Evolutionary conservation across 1,284 basidiomycete genomes (phyloP).

Genomic region (Entoloma clypeatum): DNA sequence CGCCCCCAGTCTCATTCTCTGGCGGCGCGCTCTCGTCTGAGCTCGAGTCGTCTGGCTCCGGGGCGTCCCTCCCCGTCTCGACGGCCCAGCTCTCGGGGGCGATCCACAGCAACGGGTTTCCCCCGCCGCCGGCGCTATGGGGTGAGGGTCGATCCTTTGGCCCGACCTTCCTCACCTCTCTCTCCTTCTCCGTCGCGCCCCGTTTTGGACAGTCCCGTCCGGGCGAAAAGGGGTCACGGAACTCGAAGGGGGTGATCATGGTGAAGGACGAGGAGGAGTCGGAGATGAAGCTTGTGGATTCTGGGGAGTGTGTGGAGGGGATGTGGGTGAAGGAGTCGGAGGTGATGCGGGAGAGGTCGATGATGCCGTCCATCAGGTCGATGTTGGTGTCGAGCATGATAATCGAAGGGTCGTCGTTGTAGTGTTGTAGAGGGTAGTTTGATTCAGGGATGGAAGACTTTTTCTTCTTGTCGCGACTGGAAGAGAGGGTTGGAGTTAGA

Average conservation of each 20-base stretch:
- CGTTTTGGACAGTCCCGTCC: conserved; percentile 22
- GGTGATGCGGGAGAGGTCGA: conserved; percentile 46
- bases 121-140: too few relatives aligned
- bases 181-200: conserved; percentile 16
- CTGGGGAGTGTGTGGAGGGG: conserved; percentile 37
- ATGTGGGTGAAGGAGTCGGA: conserved; percentile 14
- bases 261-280: conserved; percentile 31
- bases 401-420: conserved; percentile 24
- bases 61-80: conserved; percentile 41
- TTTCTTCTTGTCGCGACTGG: conserved; percentile 22
- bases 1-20: conserved; percentile 8
- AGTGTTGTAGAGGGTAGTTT: conserved; percentile 29
- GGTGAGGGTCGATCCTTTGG: conserved; percentile 46
- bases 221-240: conserved; percentile 47
- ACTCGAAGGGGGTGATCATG: conserved; percentile 26
- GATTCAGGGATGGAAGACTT: conserved; percentile 19
- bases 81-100: conserved; percentile 62
- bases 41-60: conserved; percentile 37
- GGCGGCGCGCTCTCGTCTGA: conserved; percentile 40
- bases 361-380: conserved; percentile 80
- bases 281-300: conserved; percentile 26
- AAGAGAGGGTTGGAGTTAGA: neutral
- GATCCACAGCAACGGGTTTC: too few relatives aligned
- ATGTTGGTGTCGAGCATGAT: conserved; percentile 74
- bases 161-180: conserved; percentile 42